phyloP scores from a whole-genome alignment of 78 protist species.

The Polysphondylium violaceum region DNA sequence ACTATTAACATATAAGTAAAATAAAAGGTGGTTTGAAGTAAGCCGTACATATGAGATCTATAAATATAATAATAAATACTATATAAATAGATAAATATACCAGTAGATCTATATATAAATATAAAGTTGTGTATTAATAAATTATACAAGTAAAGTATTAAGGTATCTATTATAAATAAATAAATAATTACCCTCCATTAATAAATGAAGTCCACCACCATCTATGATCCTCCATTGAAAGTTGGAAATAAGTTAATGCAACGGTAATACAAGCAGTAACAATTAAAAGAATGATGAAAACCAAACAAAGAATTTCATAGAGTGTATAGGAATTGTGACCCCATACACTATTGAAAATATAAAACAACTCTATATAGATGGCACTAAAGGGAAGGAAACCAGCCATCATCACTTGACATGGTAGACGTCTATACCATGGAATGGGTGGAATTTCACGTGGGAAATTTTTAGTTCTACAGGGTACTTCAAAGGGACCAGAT shows the following conservation, averaged over 20 bases:
- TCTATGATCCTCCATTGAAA: constrained; percentile 96
- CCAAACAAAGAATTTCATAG: constrained; percentile 92
- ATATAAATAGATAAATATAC: constrained; percentile 92
- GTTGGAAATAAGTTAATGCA: constrained; percentile 97
- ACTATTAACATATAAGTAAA: constrained; percentile 95
- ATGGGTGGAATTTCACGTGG: constrained; percentile 95
- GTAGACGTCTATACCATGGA: constrained; percentile 91
- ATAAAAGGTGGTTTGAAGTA: constrained; percentile 94
- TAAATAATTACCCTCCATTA: constrained; percentile 86
- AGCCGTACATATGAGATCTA: constrained; percentile 95
- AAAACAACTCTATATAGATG: constrained; percentile 97
- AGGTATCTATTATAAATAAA: neutral
- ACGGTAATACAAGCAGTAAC: constrained; percentile 97
- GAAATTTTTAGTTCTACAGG: constrained; percentile 93
- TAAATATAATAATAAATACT: constrained; percentile 89
- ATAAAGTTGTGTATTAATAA: neutral
- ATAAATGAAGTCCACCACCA: constrained; percentile 98
- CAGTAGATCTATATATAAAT: constrained; percentile 83
- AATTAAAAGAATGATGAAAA: constrained; percentile 90
- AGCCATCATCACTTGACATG: constrained; percentile 91
- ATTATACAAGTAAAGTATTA: too few species aligned
- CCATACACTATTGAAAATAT: constrained; percentile 95
- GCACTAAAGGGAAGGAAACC: constrained; percentile 98
- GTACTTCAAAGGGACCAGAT: constrained; percentile 88
- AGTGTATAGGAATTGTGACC: constrained; percentile 96